Base-by-base conservation (phyloP, 768 basidiomycete genomes). In the Sporobolomyces phaffii region DNA sequence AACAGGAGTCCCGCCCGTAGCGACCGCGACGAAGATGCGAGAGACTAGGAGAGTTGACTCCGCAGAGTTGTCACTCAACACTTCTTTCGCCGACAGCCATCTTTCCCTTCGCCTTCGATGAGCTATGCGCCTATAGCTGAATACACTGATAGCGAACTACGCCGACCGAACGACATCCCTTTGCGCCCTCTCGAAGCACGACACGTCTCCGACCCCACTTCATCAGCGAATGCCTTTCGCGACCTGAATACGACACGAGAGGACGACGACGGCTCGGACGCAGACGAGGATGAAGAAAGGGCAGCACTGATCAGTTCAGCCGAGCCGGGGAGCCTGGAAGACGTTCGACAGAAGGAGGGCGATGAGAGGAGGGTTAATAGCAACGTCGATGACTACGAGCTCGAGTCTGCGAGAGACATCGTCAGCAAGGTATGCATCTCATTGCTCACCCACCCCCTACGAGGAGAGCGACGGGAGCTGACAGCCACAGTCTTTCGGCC, bases 391-490 rank as follows among this genome's bases (percentile, higher is more conserved):
- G 51, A 62, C 34, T 14, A 22, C 5, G 61, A 62, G 22, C n/a
- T 56, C 5, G 44, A 63, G 4, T 26, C 43, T 8, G 53, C 62
- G 6, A 33, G 29, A 8, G 53, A 53, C 47, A 48, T 63, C 34
- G 62, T 63, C 36, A 38, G 36, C 18, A 56, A 41, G 53, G 62
- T 63, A 20, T 9, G 38, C 38, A 38, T 17, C 38, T 9, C n/a
- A n/a, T n/a, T n/a, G 62, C 43, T n/a, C 10, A 8, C n/a, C n/a
- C n/a, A 5, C 18, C 38, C 17, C 38, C 22, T 29, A 31, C 10
- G 20, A 20, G 8, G 44, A 17, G 44, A 17, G 44, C 24, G 18
- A 8, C 13, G 13, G 8, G 44, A n/a, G 22, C 31, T 29, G 13
- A 7, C 48, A 9, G 26, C 5, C 48, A 7, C 18, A 28, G 26